Evolutionary conservation across 2,329 filamentous ascomycete species (phyloP).

Genomic region (Hypomyces rosellus): DNA sequence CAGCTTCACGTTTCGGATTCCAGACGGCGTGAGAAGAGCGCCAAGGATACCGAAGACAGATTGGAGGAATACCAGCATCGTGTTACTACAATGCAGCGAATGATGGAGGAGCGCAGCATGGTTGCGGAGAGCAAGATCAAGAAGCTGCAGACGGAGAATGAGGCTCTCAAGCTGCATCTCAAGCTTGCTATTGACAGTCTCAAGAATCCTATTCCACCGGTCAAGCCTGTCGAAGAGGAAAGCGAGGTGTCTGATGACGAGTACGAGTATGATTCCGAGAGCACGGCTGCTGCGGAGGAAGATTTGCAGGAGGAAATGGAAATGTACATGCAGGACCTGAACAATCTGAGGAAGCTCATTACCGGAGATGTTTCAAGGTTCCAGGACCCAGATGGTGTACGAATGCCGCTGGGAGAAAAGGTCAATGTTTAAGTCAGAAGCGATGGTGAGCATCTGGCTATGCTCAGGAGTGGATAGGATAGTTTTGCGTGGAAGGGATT

Average conservation of each 20-base stretch:
- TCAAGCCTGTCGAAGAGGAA: slow-evolving; percentile 29
- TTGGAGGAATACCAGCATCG: slow-evolving; percentile 93
- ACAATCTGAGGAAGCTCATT: slow-evolving; percentile 57
- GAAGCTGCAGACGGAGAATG: slow-evolving; percentile 82
- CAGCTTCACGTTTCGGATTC: slow-evolving; percentile 69
- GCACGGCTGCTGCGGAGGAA: slow-evolving; percentile 39
- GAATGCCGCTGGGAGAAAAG: slow-evolving; percentile 40
- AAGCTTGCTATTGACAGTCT: slow-evolving; percentile 79
- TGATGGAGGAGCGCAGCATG: slow-evolving; percentile 91
- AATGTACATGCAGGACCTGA: slow-evolving; percentile 74
- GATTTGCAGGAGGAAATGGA: slow-evolving; percentile 82
- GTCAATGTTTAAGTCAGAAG: slow-evolving; percentile 30
- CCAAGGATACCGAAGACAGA: slow-evolving; percentile 70
- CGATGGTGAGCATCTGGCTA: background rate
- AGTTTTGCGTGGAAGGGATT: background rate
- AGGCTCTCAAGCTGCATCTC: slow-evolving; percentile 79
- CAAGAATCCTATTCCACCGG: slow-evolving; percentile 79
- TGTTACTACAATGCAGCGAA: slow-evolving; percentile 81
- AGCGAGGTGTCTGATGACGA: slow-evolving; percentile 30
- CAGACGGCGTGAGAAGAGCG: slow-evolving; percentile 66
- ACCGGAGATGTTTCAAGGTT: slow-evolving; percentile 70
- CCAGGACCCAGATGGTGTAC: slow-evolving; percentile 54
- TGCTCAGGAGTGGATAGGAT: background rate
- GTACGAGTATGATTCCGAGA: slow-evolving; percentile 48
- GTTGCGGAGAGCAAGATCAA: slow-evolving; percentile 93